These are phyloP conservation scores for Deinandra increscens DNA, from an alignment of 129 eudicot species.

Conservation along the genomic window DNA sequence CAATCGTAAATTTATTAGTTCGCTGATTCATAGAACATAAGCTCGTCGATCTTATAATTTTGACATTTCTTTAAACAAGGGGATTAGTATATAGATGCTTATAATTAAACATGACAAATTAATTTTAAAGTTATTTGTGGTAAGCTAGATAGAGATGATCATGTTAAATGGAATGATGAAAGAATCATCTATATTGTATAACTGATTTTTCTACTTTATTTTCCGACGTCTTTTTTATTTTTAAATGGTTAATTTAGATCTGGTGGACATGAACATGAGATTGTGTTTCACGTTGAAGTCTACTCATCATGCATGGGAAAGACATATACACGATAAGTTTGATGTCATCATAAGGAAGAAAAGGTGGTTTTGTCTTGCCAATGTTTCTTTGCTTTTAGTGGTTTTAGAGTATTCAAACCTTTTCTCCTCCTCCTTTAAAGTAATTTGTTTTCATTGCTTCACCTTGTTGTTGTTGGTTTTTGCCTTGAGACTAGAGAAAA, in stretches of 20 bases:
- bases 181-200: not conserved
- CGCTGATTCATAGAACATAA: too few relatives aligned
- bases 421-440: slow-evolving; percentile 22
- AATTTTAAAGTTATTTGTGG: too few relatives aligned
- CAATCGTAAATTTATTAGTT: too few relatives aligned
- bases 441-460: slow-evolving; percentile 37
- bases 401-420: slow-evolving; percentile 31
- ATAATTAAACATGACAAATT: too few relatives aligned
- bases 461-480: slow-evolving; percentile 37
- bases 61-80: too few relatives aligned
- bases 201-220: not conserved
- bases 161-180: too few relatives aligned
- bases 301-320: slow-evolving; percentile 42
- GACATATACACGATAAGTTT: slow-evolving; percentile 20
- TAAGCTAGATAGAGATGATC: too few relatives aligned
- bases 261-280: slow-evolving; percentile 28
- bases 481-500: slow-evolving; percentile 42
- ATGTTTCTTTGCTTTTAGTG: slow-evolving; percentile 38
- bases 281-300: slow-evolving; percentile 39
- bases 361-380: slow-evolving; percentile 39
- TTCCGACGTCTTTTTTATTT: too few relatives aligned
- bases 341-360: slow-evolving; percentile 26
- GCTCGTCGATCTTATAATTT: too few relatives aligned
- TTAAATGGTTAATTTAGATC: slow-evolving; percentile 18
- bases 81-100: too few relatives aligned